Conservation (phyloP, 176 grass and related monocot genomes). For the Zea mays region Zm-B73-REFERENCE-NAM-5.0 NC_050104.1:158094001-158094500, state of each 20-base stretch:
- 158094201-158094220: constrained; percentile 99
- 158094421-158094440: neutral
- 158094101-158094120: neutral
- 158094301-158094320: constrained; percentile 9
- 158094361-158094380: neutral
- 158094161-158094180: constrained; percentile 24
- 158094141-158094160: neutral
- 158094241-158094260: constrained; percentile 59
- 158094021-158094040: too few relatives aligned
- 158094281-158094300: neutral
- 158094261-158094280: constrained; percentile 24
- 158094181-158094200: constrained; percentile 47
- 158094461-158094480: constrained; percentile 80
- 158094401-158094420: neutral
- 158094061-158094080: too few relatives aligned
- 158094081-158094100: neutral
- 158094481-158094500: constrained; percentile 79
- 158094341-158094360: neutral
- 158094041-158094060: too few relatives aligned
- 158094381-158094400: neutral
- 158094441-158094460: constrained; percentile 6
- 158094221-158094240: constrained; percentile 99
- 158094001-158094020: too few relatives aligned
- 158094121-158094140: neutral
- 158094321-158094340: neutral